A percentile compares a stretch with the other conserved stretches of the same genome.
Evolutionary conservation across 306 rosid genomes (phyloP).

Genomic region (Biancaea sappan): DNA sequence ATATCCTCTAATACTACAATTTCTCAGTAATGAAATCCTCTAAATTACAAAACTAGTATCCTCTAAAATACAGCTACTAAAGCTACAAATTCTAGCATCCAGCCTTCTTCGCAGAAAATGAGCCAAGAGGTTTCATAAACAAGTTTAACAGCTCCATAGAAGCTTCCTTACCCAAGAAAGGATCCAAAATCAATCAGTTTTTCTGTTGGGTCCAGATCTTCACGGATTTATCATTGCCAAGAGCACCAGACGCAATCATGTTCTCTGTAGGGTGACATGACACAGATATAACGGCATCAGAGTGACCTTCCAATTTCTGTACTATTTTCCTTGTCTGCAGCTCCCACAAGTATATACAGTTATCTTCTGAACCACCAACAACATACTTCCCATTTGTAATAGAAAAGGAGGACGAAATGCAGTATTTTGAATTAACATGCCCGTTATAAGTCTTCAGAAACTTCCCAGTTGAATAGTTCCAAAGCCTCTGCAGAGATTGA

Average conservation of each 20-base stretch:
- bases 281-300: constrained; percentile 85
- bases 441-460: constrained; percentile 86
- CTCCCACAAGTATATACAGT: constrained; percentile 80
- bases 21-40: not conserved
- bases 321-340: constrained; percentile 75
- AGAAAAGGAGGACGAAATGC: constrained; percentile 82
- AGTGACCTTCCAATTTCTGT: constrained; percentile 96
- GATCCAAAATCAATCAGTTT: constrained; percentile 43
- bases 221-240: constrained; percentile 85
- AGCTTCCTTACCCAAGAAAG: not conserved
- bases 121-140: constrained; percentile 16
- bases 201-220: constrained; percentile 87
- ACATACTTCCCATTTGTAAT: constrained; percentile 85
- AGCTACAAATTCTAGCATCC: constrained; percentile 16
- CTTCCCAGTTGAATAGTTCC: constrained; percentile 93
- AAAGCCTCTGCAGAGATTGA: constrained; percentile 73
- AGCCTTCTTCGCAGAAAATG: constrained; percentile 27
- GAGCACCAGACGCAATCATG: constrained; percentile 94
- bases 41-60: constrained; percentile 13
- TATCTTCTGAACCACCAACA: constrained; percentile 94
- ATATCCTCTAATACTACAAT: not conserved
- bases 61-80: constrained; percentile 9
- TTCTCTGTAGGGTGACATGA: constrained; percentile 88
- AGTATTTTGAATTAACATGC: constrained; percentile 82
- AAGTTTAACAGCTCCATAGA: not conserved